These are phyloP conservation scores for Lathyrus oleraceus DNA, from an alignment of 306 rosid genomes.

Conservation along the genomic window DNA sequence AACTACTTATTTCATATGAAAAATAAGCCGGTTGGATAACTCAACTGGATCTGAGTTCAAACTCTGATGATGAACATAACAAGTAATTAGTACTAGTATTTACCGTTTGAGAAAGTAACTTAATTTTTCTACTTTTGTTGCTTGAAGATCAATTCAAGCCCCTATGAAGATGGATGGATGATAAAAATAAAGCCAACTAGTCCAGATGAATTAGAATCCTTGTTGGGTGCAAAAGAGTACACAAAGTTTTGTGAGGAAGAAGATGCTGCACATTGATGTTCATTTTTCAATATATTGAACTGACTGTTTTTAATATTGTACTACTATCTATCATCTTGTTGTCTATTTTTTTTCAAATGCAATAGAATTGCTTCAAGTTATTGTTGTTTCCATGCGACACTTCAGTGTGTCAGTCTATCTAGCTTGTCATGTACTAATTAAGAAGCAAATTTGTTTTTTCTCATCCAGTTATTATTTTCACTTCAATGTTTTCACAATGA, in stretches of 20 bases:
- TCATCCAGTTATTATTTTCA: background rate
- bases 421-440: constrained; percentile 28
- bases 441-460: constrained; percentile 18
- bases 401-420: constrained; percentile 24
- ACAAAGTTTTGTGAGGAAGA: constrained; percentile 85
- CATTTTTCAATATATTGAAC: constrained; percentile 27
- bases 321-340: constrained; percentile 32
- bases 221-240: constrained; percentile 74
- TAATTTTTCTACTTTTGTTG: background rate
- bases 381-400: constrained; percentile 30
- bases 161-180: constrained; percentile 96
- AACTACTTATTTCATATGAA: background rate
- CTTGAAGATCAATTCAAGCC: constrained; percentile 68
- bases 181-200: constrained; percentile 82
- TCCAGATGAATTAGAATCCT: constrained; percentile 65
- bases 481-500: background rate
- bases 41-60: too few relatives aligned
- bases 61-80: too few relatives aligned
- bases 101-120: too few relatives aligned
- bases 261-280: constrained; percentile 66
- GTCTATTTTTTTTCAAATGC: constrained; percentile 33
- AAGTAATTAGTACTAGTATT: too few relatives aligned
- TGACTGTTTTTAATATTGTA: constrained; percentile 38
- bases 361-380: constrained; percentile 31
- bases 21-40: background rate